phyloP scores from a whole-genome alignment of 2,329 filamentous ascomycete genomes.

The Diaporthe longicolla region DNA sequence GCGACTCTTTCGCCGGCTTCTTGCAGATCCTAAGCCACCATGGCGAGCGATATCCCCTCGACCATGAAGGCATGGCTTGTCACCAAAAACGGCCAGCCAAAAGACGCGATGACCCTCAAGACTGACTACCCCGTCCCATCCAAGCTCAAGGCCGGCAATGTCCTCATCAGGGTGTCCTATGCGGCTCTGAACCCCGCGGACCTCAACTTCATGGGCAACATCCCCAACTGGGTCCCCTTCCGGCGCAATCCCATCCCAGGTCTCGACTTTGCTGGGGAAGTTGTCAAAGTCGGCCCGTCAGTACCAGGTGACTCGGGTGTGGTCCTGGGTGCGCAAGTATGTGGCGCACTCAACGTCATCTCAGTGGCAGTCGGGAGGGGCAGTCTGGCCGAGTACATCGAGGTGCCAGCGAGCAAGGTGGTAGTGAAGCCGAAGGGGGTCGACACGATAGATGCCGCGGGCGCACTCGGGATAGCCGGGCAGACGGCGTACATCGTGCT shows the following conservation, averaged over 20 bases:
- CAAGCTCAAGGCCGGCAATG: slow-evolving; percentile 43
- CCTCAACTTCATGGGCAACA: slow-evolving; percentile 49
- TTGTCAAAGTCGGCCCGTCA: slow-evolving; percentile 50
- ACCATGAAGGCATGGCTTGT: slow-evolving; percentile 51
- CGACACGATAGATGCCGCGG: slow-evolving; percentile 47
- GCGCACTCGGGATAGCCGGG: slow-evolving; percentile 52
- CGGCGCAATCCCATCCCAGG: slow-evolving; percentile 50
- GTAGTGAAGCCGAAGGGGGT: slow-evolving; percentile 47
- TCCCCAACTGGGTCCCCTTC: slow-evolving; percentile 52
- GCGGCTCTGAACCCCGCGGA: slow-evolving; percentile 56
- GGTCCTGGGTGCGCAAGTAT: slow-evolving; percentile 48
- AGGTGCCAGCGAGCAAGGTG: slow-evolving; percentile 51
- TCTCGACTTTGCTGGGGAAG: slow-evolving; percentile 53
- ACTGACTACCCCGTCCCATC: slow-evolving; percentile 44
- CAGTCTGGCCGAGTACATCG: slow-evolving; percentile 53
- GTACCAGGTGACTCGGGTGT: slow-evolving; percentile 40
- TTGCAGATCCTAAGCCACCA: neutral
- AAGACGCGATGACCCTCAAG: slow-evolving; percentile 47
- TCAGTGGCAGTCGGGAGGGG: slow-evolving; percentile 51
- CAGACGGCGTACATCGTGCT: slow-evolving; percentile 53
- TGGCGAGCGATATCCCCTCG: slow-evolving; percentile 41
- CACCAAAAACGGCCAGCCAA: slow-evolving; percentile 47
- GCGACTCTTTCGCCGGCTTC: neutral
- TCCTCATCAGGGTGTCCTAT: slow-evolving; percentile 52
- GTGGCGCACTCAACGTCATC: slow-evolving; percentile 49